Base-by-base conservation (phyloP, 2,329 filamentous ascomycete genomes). In the Beauveria rudraprayagi region DNA sequence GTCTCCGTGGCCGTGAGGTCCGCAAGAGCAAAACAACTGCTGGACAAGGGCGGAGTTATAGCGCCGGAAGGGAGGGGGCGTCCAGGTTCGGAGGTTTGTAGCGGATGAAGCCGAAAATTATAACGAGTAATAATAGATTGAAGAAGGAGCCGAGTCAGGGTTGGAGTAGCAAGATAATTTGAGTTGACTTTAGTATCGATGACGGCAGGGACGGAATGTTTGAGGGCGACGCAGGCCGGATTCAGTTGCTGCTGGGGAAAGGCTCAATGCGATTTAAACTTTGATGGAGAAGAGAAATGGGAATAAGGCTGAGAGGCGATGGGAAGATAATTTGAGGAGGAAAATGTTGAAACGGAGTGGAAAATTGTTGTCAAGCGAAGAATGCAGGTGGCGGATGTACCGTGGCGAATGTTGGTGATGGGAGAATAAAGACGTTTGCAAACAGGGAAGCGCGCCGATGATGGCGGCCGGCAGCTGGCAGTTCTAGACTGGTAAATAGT, bases 371-470 rank as follows among this genome's bases (percentile, higher is more conserved):
- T 16, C 34, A 37, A 37, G 34, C 34, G 34, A 51, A 6, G 40
- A 17, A 34, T 57, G 17, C 14, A 24, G 5, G 46, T 41, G 46
- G 47, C 56, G 22, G 51, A 22, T 37, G 34, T 37, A 37, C 34
- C 34, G 34, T 37, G 34, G 14, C 34, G 30, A 6, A 50, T 41
- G 46, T 26, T 34, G 30, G 30, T 10, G 22, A 43, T 28, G 56
- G 8, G 22, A 24, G 46, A 43, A 37, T 9, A 37, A 34, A 24
- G 34, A 16, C 22, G 46, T 51, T 51, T 37, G 46, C 46, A 51
- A 58, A 58, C 56, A 58, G 56, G 56, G 56, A 58, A 58, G 22
- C 37, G 52, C 34, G n/a, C 48, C 30, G 44, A 57, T 57, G 37
- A 51, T 40, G 24, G 9, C 11, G 54, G 22, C 37, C 22, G 46